Conservation (phyloP, 2,329 filamentous ascomycete genomes). For the Calonectria hawksworthii region DNA sequence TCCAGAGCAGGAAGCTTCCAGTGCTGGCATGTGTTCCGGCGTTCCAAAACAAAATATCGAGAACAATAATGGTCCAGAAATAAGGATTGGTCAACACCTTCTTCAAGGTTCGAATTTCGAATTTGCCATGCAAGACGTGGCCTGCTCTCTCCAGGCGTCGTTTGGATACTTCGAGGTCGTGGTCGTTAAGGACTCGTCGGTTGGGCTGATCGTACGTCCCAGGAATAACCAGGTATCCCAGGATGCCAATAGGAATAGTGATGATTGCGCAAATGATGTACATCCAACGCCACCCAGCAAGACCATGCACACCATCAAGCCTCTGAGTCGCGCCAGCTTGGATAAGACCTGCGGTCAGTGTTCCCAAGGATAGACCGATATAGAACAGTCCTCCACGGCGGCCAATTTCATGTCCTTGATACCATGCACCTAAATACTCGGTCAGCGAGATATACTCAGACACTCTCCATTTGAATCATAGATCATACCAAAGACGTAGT, state of each 20-base stretch:
- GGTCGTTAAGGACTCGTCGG: constrained; percentile 58
- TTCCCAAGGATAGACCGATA: constrained; percentile 63
- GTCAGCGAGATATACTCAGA: constrained; percentile 29
- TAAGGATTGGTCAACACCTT: constrained; percentile 57
- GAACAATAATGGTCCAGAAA: constrained; percentile 65
- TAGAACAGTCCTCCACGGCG: constrained; percentile 66
- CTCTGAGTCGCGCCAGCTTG: constrained; percentile 56
- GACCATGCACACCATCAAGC: constrained; percentile 58
- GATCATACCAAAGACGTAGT: constrained; percentile 28
- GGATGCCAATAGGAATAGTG: constrained; percentile 65
- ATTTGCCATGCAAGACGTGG: constrained; percentile 54
- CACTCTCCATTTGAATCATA: accelerated
- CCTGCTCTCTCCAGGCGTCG: constrained; percentile 60
- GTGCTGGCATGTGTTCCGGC: constrained; percentile 59
- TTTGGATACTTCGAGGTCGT: constrained; percentile 62
- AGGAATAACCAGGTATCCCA: constrained; percentile 65
- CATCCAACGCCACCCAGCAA: constrained; percentile 68
- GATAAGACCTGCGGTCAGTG: constrained; percentile 65
- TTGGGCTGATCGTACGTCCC: constrained; percentile 63
- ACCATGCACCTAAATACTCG: constrained; percentile 54
- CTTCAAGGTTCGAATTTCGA: constrained; percentile 48
- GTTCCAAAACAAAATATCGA: constrained; percentile 72
- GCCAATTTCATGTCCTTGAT: constrained; percentile 61
- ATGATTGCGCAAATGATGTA: constrained; percentile 67
- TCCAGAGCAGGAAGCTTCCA: constrained; percentile 69